These are phyloP conservation scores for Torulaspora indica DNA, from an alignment of 805 yeast genomes.

Conservation along the genomic window DNA sequence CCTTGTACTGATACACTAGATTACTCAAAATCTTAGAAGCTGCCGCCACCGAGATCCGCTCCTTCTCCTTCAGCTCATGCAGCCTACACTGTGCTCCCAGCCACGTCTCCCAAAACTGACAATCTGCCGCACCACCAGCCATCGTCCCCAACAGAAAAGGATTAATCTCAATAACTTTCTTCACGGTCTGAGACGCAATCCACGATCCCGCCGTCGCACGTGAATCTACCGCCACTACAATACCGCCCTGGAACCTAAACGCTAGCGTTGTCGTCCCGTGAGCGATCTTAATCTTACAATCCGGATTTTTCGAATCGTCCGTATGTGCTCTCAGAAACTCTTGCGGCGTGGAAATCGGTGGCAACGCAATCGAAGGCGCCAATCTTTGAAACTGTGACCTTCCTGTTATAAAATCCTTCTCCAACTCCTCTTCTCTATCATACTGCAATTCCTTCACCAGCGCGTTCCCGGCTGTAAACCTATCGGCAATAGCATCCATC, in stretches of 20 bases:
- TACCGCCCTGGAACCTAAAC: constrained; percentile 93
- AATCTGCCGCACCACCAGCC: constrained; percentile 99
- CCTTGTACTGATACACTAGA: constrained; percentile 88
- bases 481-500: constrained; percentile 37
- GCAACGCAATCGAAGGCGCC: constrained; percentile 62
- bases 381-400: constrained; percentile 30
- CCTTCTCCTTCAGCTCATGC: constrained; percentile 90
- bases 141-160: constrained; percentile 92
- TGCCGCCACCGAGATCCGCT: constrained; percentile 92
- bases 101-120: constrained; percentile 99
- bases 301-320: constrained; percentile 88
- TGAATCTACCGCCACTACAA: constrained; percentile 93
- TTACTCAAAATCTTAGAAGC: constrained; percentile 92
- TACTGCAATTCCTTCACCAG: constrained; percentile 29
- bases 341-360: constrained; percentile 84
- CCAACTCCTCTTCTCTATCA: constrained; percentile 33
- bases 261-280: constrained; percentile 99
- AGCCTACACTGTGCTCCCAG: constrained; percentile 93
- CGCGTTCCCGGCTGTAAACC: constrained; percentile 21
- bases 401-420: constrained; percentile 37
- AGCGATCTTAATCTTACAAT: constrained; percentile 91
- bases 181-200: constrained; percentile 97
- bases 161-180: constrained; percentile 94
- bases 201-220: constrained; percentile 97
- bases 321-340: constrained; percentile 97